Evolutionary conservation across 2,329 filamentous ascomycete genomes (phyloP).

Genomic region (Blumeria graminis): DNA sequence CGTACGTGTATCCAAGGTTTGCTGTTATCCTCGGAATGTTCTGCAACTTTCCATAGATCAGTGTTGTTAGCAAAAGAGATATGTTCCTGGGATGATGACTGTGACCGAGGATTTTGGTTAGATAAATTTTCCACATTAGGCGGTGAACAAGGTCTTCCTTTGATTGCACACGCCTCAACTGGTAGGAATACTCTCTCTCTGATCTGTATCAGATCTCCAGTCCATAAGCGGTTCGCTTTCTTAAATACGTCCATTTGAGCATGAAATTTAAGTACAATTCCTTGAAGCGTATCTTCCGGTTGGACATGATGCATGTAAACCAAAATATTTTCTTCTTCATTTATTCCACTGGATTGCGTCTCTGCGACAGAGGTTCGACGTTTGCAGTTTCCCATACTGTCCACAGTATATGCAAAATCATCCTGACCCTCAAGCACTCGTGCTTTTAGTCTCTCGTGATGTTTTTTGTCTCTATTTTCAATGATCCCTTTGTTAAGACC

Average conservation of each 20-base stretch:
- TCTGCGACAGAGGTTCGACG: slow-evolving; percentile 13
- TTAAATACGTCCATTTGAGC: slow-evolving; percentile 64
- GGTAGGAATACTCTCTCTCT: slow-evolving; percentile 63
- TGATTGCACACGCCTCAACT: slow-evolving; percentile 69
- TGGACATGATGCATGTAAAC: slow-evolving; percentile 80
- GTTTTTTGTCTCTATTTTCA: slow-evolving; percentile 26
- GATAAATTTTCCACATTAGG: slow-evolving; percentile 19
- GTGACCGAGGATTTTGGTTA: slow-evolving; percentile 26
- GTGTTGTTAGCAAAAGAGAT: slow-evolving; percentile 9
- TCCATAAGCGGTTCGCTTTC: slow-evolving; percentile 84
- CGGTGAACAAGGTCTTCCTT: slow-evolving; percentile 42
- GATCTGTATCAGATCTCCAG: slow-evolving; percentile 70
- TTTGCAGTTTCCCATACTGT: slow-evolving; percentile 17
- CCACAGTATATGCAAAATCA: slow-evolving; percentile 32
- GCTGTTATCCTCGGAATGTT: slow-evolving; percentile 21
- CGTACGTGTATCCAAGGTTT: slow-evolving; percentile 71
- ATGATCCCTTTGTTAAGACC: slow-evolving; percentile 28
- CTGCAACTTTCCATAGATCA: slow-evolving; percentile 2
- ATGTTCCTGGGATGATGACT: slow-evolving; percentile 19
- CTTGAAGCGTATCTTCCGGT: slow-evolving; percentile 66
- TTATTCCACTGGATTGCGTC: slow-evolving; percentile 7
- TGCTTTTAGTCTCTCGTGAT: slow-evolving; percentile 31
- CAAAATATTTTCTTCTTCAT: slow-evolving; percentile 46
- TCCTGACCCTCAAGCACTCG: slow-evolving; percentile 37
- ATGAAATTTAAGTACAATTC: slow-evolving; percentile 72